Evolutionary conservation across 768 basidiomycete species (phyloP).

Genomic region (Amanita polypyramis): DNA sequence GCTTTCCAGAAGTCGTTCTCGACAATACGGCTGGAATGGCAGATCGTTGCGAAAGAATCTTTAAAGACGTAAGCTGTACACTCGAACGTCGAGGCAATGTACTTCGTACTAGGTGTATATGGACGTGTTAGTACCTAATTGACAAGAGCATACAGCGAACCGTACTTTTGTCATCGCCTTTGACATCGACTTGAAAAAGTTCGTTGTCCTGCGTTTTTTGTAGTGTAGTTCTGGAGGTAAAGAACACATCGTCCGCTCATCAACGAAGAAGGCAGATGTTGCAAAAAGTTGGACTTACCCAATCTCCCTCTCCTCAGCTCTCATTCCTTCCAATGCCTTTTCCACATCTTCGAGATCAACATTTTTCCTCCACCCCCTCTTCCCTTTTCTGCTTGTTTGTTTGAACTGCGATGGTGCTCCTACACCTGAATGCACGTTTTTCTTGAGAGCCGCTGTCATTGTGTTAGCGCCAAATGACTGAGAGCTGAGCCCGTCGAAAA

Average conservation of each 20-base stretch:
- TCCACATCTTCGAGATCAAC: constrained; percentile 68
- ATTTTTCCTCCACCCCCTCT: constrained; percentile 90
- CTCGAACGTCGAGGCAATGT: constrained; percentile 44
- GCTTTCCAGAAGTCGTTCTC: constrained; percentile 28
- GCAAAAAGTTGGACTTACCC: constrained; percentile 40
- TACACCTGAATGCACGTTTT: constrained; percentile 18
- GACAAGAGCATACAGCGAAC: constrained; percentile 5
- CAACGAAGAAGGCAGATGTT: background rate
- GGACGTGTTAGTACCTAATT: background rate
- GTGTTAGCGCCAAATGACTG: background rate
- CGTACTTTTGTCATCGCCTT: constrained; percentile 68
- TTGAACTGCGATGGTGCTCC: constrained; percentile 53
- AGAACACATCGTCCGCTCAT: background rate
- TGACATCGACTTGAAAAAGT: constrained; percentile 72
- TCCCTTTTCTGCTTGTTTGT: constrained; percentile 82
- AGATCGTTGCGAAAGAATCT: constrained; percentile 78
- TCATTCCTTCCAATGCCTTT: constrained; percentile 53
- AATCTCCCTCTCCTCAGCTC: constrained; percentile 72
- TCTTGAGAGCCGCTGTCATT: background rate
- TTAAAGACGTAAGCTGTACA: constrained; percentile 51
- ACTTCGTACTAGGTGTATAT: constrained; percentile 43
- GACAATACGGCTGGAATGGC: constrained; percentile 79
- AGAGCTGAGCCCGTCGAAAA: too few relatives aligned
- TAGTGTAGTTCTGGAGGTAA: constrained; percentile 37
- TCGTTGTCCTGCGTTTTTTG: constrained; percentile 63